Evolutionary conservation across 1,284 basidiomycete genomes (phyloP), one percentile per base, ranked within the genome.

Genomic region (Coniferiporia sulphurascens): DNA sequence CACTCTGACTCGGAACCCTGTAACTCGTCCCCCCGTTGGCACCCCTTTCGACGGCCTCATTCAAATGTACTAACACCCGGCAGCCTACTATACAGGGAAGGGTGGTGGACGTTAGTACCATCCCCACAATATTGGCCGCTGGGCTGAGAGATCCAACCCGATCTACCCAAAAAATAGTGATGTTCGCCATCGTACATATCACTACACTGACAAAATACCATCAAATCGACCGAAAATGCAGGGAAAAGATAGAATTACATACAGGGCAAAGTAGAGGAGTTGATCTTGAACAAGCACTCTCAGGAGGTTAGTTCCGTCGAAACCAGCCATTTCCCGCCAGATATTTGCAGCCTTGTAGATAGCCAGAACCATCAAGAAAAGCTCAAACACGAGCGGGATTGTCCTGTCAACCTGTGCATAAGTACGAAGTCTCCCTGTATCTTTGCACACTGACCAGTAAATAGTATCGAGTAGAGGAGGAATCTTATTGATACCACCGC

Each of bases 191-290:
- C 10, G 12, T 7, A 7, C 41, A 43, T 7, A 43, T 7, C 41
- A 43, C 8, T 43, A 43, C n/a, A 12, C 41, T 43, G 41, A 13
- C 27, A n/a, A 43, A 43, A 13, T 43, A n/a, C 10, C 41, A n/a
- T 27, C 27, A 27, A 27, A 43, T 43, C 41, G n/a, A n/a, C 8
- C 10, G n/a, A 13, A 13, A n/a, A 27, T 2, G 27, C 27, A 3
- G 10, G n/a, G 10, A 43, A 13, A 43, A n/a, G 15, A 8, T 7
- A 43, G n/a, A n/a, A 48, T n/a, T 19, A 15, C 2, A 13, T n/a
- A 56, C 55, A 56, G 21, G 32, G 48, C 22, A 19, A 56, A 48
- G 32, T 56, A 56, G 19, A 56, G 8, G 12, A 35, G 5, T 35
- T 56, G 55, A 38, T 38, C 51, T 36, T 17, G 35, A 17, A 36